Percentiles rank a stretch among this genome's conserved stretches.
These are phyloP conservation scores for Anastatica hierochuntica DNA, from an alignment of 345 rosid species.

Conservation along the genomic window DNA sequence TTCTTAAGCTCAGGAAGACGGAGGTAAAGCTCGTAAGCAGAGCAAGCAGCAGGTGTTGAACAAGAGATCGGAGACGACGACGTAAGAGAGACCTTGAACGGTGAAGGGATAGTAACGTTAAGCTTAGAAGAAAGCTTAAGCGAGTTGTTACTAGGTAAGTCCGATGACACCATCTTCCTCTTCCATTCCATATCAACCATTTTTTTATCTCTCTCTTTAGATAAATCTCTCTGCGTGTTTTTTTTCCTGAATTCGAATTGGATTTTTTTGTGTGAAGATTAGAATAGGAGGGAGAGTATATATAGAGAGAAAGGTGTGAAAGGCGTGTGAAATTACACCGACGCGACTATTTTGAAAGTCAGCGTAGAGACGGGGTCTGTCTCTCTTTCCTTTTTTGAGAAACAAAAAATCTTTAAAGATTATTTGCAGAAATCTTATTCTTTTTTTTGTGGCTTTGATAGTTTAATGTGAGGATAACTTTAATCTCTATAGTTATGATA, in stretches of 20 bases:
- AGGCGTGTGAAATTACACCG: conserved; percentile 28
- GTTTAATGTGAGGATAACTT: conserved; percentile 18
- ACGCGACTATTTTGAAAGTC: conserved; percentile 21
- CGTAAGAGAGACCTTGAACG: conserved; percentile 10
- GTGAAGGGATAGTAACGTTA: conserved; percentile 37
- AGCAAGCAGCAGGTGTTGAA: conserved; percentile 41
- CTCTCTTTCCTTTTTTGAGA: neutral
- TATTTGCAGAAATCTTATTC: too few species aligned
- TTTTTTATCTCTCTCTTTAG: conserved; percentile 2
- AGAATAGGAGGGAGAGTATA: conserved; percentile 12
- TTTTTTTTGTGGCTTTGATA: too few species aligned
- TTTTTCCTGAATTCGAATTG: neutral
- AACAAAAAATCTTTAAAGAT: too few species aligned
- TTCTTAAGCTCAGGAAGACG: conserved; percentile 66
- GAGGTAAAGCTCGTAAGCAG: conserved; percentile 68
- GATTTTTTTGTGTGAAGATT: neutral
- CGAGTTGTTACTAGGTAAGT: too few species aligned
- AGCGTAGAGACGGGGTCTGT: conserved; percentile 19
- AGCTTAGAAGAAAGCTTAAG: conserved; percentile 36
- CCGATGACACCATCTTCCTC: conserved; percentile 45
- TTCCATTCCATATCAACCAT: conserved; percentile 78
- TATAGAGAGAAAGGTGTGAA: conserved; percentile 3
- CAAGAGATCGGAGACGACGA: conserved; percentile 29
- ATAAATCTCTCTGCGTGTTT: neutral
- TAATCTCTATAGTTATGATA: neutral